Conservation (phyloP, 352 stramenopile genomes). For the Thraustochytrium sp. region DNA sequence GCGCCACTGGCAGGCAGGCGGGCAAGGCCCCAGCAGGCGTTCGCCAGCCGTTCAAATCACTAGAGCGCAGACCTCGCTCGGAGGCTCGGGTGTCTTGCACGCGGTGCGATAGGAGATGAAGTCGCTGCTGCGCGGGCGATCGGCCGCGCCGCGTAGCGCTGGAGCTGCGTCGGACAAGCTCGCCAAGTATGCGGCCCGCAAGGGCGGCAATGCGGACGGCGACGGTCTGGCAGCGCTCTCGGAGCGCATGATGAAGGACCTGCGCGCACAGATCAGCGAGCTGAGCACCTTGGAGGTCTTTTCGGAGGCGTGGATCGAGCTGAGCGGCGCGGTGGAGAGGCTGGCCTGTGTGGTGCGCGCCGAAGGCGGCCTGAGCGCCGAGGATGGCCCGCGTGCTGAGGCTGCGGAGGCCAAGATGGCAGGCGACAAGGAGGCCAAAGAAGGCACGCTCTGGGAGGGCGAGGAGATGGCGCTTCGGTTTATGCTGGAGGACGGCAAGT, state of each 20-base stretch:
- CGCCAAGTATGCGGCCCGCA: not conserved
- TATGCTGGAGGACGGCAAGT: constrained; percentile 45
- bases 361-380: not conserved
- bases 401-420: not conserved
- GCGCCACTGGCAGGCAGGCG: too few species aligned
- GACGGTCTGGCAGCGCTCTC: not conserved
- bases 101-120: not conserved
- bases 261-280: not conserved
- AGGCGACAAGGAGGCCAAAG: constrained; percentile 40
- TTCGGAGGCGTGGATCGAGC: not conserved
- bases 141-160: not conserved
- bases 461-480: constrained; percentile 41
- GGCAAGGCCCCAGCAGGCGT: not conserved
- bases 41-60: not conserved
- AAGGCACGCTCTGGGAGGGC: constrained; percentile 45
- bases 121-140: not conserved
- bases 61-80: not conserved
- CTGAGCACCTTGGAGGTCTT: not conserved
- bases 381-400: too few species aligned
- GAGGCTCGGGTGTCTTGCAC: not conserved
- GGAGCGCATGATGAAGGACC: not conserved
- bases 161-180: not conserved
- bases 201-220: not conserved
- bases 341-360: not conserved
- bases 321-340: not conserved